Evolutionary conservation across 1,284 basidiomycete genomes (phyloP).

Genomic region (Malassezia sympodialis): DNA sequence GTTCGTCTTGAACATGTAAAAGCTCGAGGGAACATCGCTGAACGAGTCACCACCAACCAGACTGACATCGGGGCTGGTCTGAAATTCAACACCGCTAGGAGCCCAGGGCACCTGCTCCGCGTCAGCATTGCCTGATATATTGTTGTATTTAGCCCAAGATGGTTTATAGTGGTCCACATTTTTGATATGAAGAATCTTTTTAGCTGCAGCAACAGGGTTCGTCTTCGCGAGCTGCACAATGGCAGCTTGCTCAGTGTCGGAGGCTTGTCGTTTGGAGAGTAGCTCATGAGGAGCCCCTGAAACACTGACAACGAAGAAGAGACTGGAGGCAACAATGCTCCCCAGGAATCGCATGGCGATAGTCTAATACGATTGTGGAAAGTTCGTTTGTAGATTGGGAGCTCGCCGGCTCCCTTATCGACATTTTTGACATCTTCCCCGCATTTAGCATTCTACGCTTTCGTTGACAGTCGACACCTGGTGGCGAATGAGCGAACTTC

Average conservation of each 20-base stretch:
- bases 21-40: conserved; percentile 18
- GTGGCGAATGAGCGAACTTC: neutral
- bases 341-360: neutral
- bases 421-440: neutral
- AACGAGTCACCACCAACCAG: conserved; percentile 50
- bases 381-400: too few relatives aligned
- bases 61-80: conserved; percentile 22
- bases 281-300: neutral
- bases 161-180: conserved; percentile 18
- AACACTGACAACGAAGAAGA: neutral
- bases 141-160: conserved; percentile 17
- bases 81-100: conserved; percentile 16
- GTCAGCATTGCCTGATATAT: conserved; percentile 9
- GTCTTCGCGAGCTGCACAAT: neutral
- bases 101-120: conserved; percentile 31
- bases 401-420: too few relatives aligned
- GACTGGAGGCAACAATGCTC: neutral
- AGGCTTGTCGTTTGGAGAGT: neutral
- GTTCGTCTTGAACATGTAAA: conserved; percentile 31
- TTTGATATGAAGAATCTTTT: conserved; percentile 20
- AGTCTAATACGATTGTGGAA: too few relatives aligned
- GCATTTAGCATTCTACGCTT: neutral
- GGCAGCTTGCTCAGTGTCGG: neutral
- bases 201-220: conserved; percentile 32
- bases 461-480: too few relatives aligned